Base-by-base conservation (phyloP, 805 yeast genomes). In the Saccharomycopsis selenospora region DNA sequence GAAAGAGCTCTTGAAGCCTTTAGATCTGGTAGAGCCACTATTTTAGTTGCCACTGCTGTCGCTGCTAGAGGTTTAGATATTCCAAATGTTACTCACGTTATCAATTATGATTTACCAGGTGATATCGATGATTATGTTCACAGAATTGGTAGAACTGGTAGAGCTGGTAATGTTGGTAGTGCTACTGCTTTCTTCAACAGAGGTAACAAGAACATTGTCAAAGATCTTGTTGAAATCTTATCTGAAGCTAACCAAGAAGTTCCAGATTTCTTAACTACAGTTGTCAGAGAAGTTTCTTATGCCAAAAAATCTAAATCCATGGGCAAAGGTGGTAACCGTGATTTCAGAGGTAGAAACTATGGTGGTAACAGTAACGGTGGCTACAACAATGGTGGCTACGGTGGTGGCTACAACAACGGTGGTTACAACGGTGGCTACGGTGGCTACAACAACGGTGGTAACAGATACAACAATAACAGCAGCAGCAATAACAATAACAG, bases 41-140 rank as follows among this genome's bases (percentile, higher is more conserved):
- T 93, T 59, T 77, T 93, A 73, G 99, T 93, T 58, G 99, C 99
- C 45, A 93, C 99, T 59, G 99, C 99, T 48, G 99, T 93, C 60
- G 99, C 99, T 58, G 98, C 98, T 52, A 88, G 99, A 83, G 99
- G 99, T 77, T 80, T 93, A 70, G 99, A 93, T 79, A 93, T 93
- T 76, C 98, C 99, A 67, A 93, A 93, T 67, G 99, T 93, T 60
- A 84, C 95, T 43, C 98, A 91, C 66, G 99, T 93, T 64, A 84
- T 93, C 71, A 93, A 93, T 79, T 93, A 85, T 68, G 99, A 93
- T 67, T 76, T 93, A 67, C 99, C 99, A 67, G 75, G 84, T 65
- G 98, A 93, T 69, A 85, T 93, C 63, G 99, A 93, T 69, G 99
- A 93, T 71, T 93, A 93, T 66, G 99, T 93, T 52, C 99, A 93